Evolutionary conservation across 306 rosid genomes (phyloP).

Genomic region (Medicago truncatula): MtrunA17r5.0-ANR NC_053043.1:8852501-8853000

Average conservation of each 20-base stretch:
- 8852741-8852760: conserved; percentile 89
- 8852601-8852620: conserved; percentile 18
- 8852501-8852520: conserved; percentile 34
- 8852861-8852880: conserved; percentile 77
- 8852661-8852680: conserved; percentile 9
- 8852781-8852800: conserved; percentile 85
- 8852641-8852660: conserved; percentile 22
- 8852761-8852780: conserved; percentile 85
- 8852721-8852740: conserved; percentile 92
- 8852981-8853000: conserved; percentile 90
- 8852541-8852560: conserved; percentile 17
- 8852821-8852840: conserved; percentile 85
- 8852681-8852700: conserved; percentile 34
- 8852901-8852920: conserved; percentile 82
- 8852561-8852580: conserved; percentile 16
- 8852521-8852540: conserved; percentile 14
- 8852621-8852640: conserved; percentile 4
- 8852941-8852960: conserved; percentile 86
- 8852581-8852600: conserved; percentile 9
- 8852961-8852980: conserved; percentile 97
- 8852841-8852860: conserved; percentile 86
- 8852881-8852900: conserved; percentile 86
- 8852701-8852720: conserved; percentile 94
- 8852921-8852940: conserved; percentile 93
- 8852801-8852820: conserved; percentile 75